Evolutionary conservation across 2,329 filamentous ascomycete genomes (phyloP).

Genomic region (Ophioceras dolichostomum): DNA sequence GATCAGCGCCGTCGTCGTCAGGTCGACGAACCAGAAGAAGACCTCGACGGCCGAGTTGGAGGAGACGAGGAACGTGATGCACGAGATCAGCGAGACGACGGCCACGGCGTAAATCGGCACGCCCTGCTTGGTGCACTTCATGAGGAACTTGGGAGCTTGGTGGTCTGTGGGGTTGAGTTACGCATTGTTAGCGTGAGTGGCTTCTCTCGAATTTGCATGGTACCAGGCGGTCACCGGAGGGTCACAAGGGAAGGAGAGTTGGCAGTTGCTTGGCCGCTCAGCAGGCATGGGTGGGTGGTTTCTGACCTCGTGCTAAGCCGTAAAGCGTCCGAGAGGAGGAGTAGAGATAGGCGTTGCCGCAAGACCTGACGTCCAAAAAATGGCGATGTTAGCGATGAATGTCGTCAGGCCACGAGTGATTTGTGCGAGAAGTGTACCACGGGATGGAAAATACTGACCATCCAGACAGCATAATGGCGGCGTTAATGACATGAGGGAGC

Average conservation of each 20-base stretch:
- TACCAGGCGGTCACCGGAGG: too few species aligned
- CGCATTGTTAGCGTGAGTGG: too few species aligned
- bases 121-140: slow-evolving; percentile 23
- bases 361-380: slow-evolving; percentile 14
- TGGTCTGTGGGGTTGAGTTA: too few species aligned
- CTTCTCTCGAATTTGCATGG: too few species aligned
- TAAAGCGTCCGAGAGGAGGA: slow-evolving; percentile 32
- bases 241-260: too few species aligned
- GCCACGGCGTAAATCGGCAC: slow-evolving; percentile 22
- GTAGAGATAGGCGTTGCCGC: slow-evolving; percentile 34
- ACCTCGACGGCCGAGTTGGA: slow-evolving; percentile 17
- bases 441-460: slow-evolving; percentile 10
- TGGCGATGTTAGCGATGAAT: too few species aligned
- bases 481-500: slow-evolving; percentile 44
- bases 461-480: slow-evolving; percentile 19
- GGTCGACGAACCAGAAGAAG: slow-evolving; percentile 18
- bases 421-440: neutral
- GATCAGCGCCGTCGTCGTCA: slow-evolving; percentile 21
- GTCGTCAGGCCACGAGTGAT: neutral
- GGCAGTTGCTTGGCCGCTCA: too few species aligned
- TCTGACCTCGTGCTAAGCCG: slow-evolving; percentile 25
- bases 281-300: too few species aligned
- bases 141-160: slow-evolving; percentile 26
- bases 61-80: slow-evolving; percentile 19
- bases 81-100: slow-evolving; percentile 13